Evolutionary conservation across 352 stramenopile species (phyloP), one percentile per base, ranked within the genome.

Genomic region (Globisporangium polare): DNA sequence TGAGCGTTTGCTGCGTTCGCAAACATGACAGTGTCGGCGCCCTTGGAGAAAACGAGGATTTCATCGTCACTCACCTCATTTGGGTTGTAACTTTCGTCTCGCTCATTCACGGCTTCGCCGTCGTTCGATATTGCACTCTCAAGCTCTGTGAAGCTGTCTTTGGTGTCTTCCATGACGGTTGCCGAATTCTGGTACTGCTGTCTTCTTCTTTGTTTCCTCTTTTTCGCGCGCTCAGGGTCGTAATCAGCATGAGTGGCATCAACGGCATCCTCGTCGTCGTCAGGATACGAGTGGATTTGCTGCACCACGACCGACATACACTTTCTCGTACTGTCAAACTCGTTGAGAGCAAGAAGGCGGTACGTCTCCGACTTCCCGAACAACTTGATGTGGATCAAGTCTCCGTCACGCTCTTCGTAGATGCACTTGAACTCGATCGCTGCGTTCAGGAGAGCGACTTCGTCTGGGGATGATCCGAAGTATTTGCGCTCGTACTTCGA

Each of bases 1-100:
- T 90, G 79, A 9, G 77, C 72, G 33, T 86, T 88, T 33, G 68
- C 71, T 3, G 79, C 78, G 45, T 89, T 90, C 0, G 74, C 77
- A 43, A 97, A 96, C 88, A 97, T 96, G 5, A 96, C 72, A 0
- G 84, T 96, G 62, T 97, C 90, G 12, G 90, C 86, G 8, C 90
- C 90, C 67, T 97, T 97, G 17, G 77, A 89, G 47, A 94, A 96
- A 0, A 95, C 71, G 2, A 90, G 72, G 17, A 95, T 79, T 4
- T 88, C 80, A 17, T 86, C 74, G 0, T 62, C 61, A 41, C 9
- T 59, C 15, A 12, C 33, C 35, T 52, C 50, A 15, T 46, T 39
- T 12, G 43, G 24, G 10, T 39, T 41, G 9, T 66, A 46, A 0
- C 83, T 64, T 5, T 65, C 65, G 31, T 54, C 42, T 0, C 22